Evolutionary conservation across 495 filamentous ascomycete genomes (phyloP), one percentile per base, ranked within the genome.

Genomic region (Aspergillus funiculosus): DNA sequence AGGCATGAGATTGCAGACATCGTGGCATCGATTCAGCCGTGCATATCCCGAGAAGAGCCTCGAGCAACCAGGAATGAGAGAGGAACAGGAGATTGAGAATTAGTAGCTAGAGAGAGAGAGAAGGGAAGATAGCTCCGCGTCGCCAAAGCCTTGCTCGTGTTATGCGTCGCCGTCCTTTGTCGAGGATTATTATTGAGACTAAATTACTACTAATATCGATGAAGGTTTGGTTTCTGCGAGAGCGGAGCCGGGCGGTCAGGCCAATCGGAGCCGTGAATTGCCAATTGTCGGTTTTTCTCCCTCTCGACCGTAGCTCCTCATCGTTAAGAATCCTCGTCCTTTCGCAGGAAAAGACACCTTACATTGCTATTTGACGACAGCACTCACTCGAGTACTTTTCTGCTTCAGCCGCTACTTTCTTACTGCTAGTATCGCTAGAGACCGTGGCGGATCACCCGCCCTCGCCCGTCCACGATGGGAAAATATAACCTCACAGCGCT

Each of bases 401-500:
- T n/a, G n/a, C n/a, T n/a, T n/a, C n/a, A n/a, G n/a, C n/a, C n/a
- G n/a, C n/a, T n/a, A 21, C 6, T 37, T 4, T 10, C n/a, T 20
- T 25, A 8, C 9, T 32, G 46, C 37, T 37, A 21, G 19, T 40
- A 25, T 27, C 35, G 9, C 24, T 19, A 31, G 11, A 13, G 8
- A 40, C 26, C 25, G 39, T 27, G 10, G 30, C 39, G 11, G 32
- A 34, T 27, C 36, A 19, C n/a, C 25, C 39, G 24, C 44, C 34
- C 15, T 14, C 39, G 47, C 30, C 38, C 30, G 29, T 43, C 24
- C 40, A 51, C 48, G 27, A 86, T 86, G 82, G 79, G 82, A 54
- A 80, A 82, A 58, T 78, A 80, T 66, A 77, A 87, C 60, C 74
- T 92, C 64, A 79, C 79, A 53, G 75, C 89, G 46, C 71, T 85